Base-by-base conservation (phyloP, 2,329 filamentous ascomycete genomes). In the Didymella pomorum region DNA sequence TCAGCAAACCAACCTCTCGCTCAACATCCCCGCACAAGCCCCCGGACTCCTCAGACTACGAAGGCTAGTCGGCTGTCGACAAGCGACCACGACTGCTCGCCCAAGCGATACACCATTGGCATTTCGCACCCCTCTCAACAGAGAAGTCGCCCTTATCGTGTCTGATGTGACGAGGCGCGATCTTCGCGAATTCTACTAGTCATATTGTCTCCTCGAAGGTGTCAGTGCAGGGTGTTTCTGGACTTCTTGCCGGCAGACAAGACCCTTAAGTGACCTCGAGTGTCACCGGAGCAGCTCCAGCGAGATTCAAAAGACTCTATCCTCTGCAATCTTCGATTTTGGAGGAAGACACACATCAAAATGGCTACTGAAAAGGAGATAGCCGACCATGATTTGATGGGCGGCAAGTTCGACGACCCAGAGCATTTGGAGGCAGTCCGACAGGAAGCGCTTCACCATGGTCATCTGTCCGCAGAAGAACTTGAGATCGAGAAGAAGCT, bases 401-500 rank as follows among this genome's bases (percentile, higher is more conserved):
- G 56, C 11, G 20, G 12, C 2, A 23, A 16, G 6, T 29, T 54
- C n/a, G 42, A 54, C 20, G 47, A 63, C 56, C 58, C 52, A 4
- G 59, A 64, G 47, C 67, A 68, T 49, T 18, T 54, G 4, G 63
- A 63, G 39, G 48, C 52, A 14, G 58, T 41, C 20, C 62, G 55
- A 12, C 42, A 59, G 20, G 64, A 65, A 35, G 42, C 53, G 7
- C 8, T 61, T 12, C 64, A 65, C 33, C 65, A 67, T 63, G 62
- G 60, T 16, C 39, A 59, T 26, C 52, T 71, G 10, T 60, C 60
- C 2, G 58, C 59, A 3, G 66, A 69, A 35, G 69, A 71, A 47
- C 48, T 66, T 43, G 54, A 57, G 14, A 62, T 80, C 11, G 67
- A 71, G 46, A 72, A 72, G 58, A 69, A 69, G 26, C 59, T 74